Conservation (phyloP, 2,329 filamentous ascomycete species). For the Talaromyces piceae region DNA sequence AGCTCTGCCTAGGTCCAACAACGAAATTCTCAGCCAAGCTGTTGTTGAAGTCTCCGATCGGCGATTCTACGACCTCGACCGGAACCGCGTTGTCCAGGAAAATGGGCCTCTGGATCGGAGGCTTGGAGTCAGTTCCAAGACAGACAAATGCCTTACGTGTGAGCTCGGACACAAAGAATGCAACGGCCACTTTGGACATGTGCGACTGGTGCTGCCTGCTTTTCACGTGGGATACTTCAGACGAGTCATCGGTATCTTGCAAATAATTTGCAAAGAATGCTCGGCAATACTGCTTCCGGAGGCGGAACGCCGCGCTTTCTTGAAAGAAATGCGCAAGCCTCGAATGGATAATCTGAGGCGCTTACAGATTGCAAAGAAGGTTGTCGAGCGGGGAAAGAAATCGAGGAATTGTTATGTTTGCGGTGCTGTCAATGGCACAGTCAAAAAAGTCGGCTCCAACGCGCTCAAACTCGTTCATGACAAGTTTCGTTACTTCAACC, state of each 20-base stretch:
- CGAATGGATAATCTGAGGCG: constrained; percentile 81
- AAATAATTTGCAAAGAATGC: constrained; percentile 95
- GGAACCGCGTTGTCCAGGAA: constrained; percentile 64
- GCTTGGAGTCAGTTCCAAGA: constrained; percentile 84
- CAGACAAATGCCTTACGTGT: constrained; percentile 72
- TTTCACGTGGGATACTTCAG: constrained; percentile 97
- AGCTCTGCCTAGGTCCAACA: constrained; percentile 59
- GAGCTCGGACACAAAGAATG: constrained; percentile 73
- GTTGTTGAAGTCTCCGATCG: constrained; percentile 92
- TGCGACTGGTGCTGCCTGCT: constrained; percentile 79
- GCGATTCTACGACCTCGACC: constrained; percentile 83
- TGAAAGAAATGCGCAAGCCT: constrained; percentile 73
- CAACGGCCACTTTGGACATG: constrained; percentile 91
- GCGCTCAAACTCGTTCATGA: constrained; percentile 93
- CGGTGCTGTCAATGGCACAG: constrained; percentile 74
- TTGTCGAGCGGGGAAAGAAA: constrained; percentile 86
- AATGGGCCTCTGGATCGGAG: constrained; percentile 84
- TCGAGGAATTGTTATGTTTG: constrained; percentile 75
- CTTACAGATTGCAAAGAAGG: constrained; percentile 75
- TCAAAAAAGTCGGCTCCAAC: constrained; percentile 72
- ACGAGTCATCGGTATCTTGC: constrained; percentile 82
- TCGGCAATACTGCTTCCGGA: constrained; percentile 76
- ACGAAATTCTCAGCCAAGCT: constrained; percentile 91
- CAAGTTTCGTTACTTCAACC: constrained; percentile 81
- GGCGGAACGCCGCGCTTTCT: constrained; percentile 64